Percentiles rank a stretch among this genome's conserved stretches.
phyloP scores from a whole-genome alignment of 2,329 filamentous ascomycete species.

The Colletotrichum truncatum region DNA sequence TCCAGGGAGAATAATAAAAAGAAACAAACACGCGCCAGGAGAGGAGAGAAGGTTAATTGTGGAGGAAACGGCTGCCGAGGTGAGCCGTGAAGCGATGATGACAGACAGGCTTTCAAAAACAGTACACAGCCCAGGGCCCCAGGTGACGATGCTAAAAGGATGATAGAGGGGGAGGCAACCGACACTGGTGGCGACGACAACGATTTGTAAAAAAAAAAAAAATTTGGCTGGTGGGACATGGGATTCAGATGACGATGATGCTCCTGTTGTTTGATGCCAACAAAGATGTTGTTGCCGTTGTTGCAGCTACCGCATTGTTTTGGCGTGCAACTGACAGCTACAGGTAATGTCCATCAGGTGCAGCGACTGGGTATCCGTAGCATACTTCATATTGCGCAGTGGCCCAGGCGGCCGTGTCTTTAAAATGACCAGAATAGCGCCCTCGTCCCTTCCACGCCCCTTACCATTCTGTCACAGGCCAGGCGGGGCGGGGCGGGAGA shows the following conservation, averaged over 20 bases:
- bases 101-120: neutral
- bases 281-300: neutral
- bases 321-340: conserved; percentile 12
- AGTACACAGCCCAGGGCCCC: neutral
- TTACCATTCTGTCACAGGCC: conserved; percentile 17
- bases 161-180: neutral
- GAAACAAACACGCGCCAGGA: neutral
- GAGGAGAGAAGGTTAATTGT: conserved; percentile 9
- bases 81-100: neutral
- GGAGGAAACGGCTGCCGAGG: neutral
- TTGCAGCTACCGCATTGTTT: neutral
- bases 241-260: neutral
- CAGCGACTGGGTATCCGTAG: neutral
- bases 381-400: neutral
- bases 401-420: neutral
- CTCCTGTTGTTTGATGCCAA: neutral
- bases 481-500: conserved; percentile 21
- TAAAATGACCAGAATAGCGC: conserved; percentile 25
- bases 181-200: neutral
- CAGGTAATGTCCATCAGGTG: conserved; percentile 6
- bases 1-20: conserved; percentile 4
- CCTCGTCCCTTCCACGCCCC: conserved; percentile 14
- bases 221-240: neutral
- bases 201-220: neutral
- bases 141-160: neutral